A percentile compares a stretch with the other conserved stretches of the same genome.
phyloP scores from a whole-genome alignment of 2,329 filamentous ascomycete species.

The Botrytis paeoniae region DNA sequence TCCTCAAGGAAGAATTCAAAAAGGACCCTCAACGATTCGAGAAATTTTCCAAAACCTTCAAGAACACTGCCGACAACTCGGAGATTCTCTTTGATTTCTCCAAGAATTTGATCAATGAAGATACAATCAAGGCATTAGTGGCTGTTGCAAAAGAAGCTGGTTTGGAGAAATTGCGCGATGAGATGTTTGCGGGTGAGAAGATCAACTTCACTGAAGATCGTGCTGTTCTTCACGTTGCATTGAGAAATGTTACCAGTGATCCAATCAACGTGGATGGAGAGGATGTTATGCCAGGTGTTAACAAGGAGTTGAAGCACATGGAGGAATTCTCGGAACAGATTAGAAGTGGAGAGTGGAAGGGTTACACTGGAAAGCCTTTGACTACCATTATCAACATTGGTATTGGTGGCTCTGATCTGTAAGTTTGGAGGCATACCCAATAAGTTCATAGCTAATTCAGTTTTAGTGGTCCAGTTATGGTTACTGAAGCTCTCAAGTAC shows the following conservation, averaged over 20 bases:
- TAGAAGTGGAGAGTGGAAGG: constrained; percentile 93
- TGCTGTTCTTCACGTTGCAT: constrained; percentile 91
- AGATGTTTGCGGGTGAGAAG: constrained; percentile 96
- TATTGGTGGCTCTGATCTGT: constrained; percentile 98
- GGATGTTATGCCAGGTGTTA: constrained; percentile 92
- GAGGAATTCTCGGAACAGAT: constrained; percentile 97
- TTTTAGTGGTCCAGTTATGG: constrained; percentile 90
- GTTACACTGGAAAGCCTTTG: constrained; percentile 94
- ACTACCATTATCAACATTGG: constrained; percentile 96
- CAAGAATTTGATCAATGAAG: constrained; percentile 96
- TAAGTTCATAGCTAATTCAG: constrained; percentile 28
- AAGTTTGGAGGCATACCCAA: constrained; percentile 44
- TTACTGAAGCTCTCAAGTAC: constrained; percentile 93
- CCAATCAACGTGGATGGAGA: constrained; percentile 81
- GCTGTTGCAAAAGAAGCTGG: constrained; percentile 90
- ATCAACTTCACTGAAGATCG: constrained; percentile 99
- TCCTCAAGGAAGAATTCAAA: constrained; percentile 89
- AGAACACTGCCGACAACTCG: constrained; percentile 70
- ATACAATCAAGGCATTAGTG: constrained; percentile 81
- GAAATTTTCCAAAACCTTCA: constrained; percentile 85
- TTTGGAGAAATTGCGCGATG: constrained; percentile 89
- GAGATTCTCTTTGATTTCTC: constrained; percentile 98
- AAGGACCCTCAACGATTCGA: constrained; percentile 84
- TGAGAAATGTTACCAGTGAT: constrained; percentile 85
- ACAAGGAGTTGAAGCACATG: constrained; percentile 91